phyloP scores from a whole-genome alignment of 495 filamentous ascomycete species.

The Podospora appendiculata region DNA sequence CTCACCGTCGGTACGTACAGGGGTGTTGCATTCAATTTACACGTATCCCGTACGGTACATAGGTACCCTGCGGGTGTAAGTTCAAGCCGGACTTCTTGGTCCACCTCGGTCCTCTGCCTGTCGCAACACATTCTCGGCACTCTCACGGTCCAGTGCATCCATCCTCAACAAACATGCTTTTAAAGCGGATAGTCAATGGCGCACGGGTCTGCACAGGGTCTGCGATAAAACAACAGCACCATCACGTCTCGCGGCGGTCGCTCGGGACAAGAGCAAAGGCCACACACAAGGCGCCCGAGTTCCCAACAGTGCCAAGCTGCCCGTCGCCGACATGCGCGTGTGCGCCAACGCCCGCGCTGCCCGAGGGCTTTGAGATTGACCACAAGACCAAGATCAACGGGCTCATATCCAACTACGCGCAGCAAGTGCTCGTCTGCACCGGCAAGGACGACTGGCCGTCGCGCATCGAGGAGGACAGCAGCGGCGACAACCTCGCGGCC shows the following conservation, averaged over 20 bases:
- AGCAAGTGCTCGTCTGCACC: constrained; percentile 78
- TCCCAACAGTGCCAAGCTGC: constrained; percentile 53
- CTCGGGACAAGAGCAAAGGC: constrained; percentile 3
- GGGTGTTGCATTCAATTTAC: too few species aligned
- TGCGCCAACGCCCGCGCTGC: constrained; percentile 54
- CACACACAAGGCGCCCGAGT: constrained; percentile 5
- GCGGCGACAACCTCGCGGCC: constrained; percentile 56
- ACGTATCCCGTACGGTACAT: too few species aligned
- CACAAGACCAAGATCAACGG: constrained; percentile 56
- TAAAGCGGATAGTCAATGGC: too few species aligned
- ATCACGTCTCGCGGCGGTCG: background rate
- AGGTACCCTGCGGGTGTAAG: too few species aligned
- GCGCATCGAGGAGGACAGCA: constrained; percentile 51
- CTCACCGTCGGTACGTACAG: too few species aligned
- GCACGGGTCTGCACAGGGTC: too few species aligned
- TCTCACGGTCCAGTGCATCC: too few species aligned
- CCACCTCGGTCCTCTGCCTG: too few species aligned
- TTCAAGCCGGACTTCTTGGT: too few species aligned
- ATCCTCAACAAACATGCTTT: too few species aligned
- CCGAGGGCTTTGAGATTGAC: constrained; percentile 69
- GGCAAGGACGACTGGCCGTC: constrained; percentile 74
- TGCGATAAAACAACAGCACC: too few species aligned
- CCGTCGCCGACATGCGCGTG: constrained; percentile 67
- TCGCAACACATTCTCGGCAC: too few species aligned
- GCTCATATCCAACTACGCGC: constrained; percentile 69